phyloP scores from a whole-genome alignment of 129 eudicot species.

The Artemisia tridentata region DNA sequence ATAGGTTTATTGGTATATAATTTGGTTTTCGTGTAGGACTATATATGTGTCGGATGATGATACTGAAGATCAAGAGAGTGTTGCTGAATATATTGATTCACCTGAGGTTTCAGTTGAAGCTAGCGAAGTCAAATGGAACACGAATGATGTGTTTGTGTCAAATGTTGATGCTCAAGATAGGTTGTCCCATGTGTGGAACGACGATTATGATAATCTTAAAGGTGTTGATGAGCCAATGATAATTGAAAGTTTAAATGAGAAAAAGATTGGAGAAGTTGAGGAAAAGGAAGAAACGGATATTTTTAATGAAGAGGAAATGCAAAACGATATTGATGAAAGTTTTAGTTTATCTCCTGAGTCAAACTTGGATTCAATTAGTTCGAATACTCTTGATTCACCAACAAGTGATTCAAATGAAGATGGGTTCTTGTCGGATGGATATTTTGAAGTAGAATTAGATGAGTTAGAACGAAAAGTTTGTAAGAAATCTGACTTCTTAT shows the following conservation, averaged over 20 bases:
- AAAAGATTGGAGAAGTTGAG: slow-evolving; percentile 20
- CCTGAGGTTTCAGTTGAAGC: slow-evolving; percentile 19
- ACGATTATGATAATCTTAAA: slow-evolving; percentile 23
- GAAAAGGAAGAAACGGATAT: slow-evolving; percentile 23
- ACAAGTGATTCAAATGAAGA: slow-evolving; percentile 47
- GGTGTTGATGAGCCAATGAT: slow-evolving; percentile 12
- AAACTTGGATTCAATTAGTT: slow-evolving; percentile 32
- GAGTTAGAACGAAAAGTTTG: slow-evolving; percentile 14
- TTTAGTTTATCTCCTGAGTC: slow-evolving; percentile 28
- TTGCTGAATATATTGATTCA: slow-evolving; percentile 18
- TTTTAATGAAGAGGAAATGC: slow-evolving; percentile 15
- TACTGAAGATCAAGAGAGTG: neutral
- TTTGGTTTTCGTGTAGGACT: slow-evolving; percentile 10
- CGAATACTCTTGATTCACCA: slow-evolving; percentile 24
- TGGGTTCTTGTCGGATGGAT: slow-evolving; percentile 64
- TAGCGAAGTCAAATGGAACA: slow-evolving; percentile 16
- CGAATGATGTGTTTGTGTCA: slow-evolving; percentile 3
- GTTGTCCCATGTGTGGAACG: neutral
- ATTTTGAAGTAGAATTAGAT: slow-evolving; percentile 42
- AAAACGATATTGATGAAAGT: slow-evolving; percentile 25
- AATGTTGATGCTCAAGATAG: neutral
- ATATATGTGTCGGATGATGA: too few species aligned
- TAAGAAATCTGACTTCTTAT: slow-evolving; percentile 38
- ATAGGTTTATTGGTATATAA: neutral
- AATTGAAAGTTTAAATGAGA: neutral